A percentile compares a stretch with the other conserved stretches of the same genome.
These are phyloP conservation scores for Dictyostelium brefeldianum DNA, from an alignment of 78 protist species.

Conservation along the genomic window DNA sequence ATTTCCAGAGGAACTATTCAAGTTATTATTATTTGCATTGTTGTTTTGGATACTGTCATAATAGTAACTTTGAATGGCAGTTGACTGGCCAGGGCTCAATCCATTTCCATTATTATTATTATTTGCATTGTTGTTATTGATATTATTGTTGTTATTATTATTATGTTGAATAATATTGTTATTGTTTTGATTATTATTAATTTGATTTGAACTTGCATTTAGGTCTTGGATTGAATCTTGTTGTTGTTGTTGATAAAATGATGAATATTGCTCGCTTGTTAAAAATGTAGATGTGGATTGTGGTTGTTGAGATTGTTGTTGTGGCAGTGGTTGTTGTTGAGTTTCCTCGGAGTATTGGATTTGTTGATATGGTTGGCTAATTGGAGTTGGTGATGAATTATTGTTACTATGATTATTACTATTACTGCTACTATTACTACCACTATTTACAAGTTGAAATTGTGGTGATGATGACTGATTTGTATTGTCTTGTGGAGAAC, in stretches of 20 bases:
- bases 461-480: no score
- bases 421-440: no score
- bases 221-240: neutral
- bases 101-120: neutral
- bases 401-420: no score
- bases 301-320: neutral
- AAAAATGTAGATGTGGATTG: neutral
- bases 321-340: neutral
- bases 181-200: neutral
- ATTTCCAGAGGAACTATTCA: no score
- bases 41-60: no score
- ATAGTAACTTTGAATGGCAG: no score
- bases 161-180: neutral
- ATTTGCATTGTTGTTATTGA: neutral
- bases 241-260: no score
- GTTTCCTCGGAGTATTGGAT: neutral
- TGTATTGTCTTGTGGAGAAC: no score
- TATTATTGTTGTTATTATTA: neutral
- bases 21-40: no score
- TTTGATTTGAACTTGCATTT: neutral
- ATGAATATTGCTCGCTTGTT: no score
- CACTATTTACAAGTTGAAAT: no score
- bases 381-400: neutral
- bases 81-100: no score
- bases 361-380: neutral